Evolutionary conservation across 1,284 basidiomycete genomes (phyloP), one percentile per base, ranked within the genome.

Genomic region (Sporisorium reilianum): DNA sequence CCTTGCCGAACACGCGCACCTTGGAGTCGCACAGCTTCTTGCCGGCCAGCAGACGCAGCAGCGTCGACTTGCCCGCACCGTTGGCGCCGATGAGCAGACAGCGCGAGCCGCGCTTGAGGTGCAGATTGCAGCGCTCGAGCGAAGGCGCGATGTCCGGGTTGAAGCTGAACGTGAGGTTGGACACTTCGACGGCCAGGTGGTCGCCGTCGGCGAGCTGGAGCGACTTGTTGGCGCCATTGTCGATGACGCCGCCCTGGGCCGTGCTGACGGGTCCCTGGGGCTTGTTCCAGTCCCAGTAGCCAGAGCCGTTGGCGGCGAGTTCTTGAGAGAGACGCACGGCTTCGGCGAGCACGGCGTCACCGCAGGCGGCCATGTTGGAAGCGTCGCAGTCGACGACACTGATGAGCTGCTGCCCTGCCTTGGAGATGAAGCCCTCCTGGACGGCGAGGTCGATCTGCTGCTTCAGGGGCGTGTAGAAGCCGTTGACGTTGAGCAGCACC

Each of bases 31-130:
- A 77, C 28, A 84, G 67, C 38, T 82, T 74, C 86, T 97, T 99
- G 6, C 96, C 96, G 0, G 97, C 96, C 6, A 98, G 88, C 64
- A 99, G 92, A 78, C 97, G 92, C 18, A 99, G 88, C 18, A 99
- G 87, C 1, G 96, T 99, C 26, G 94, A 96, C 86, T 99, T 99
- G 23, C 96, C 96, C 51, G 94, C 93, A 91, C 83, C 83, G 50
- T 84, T 84, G n/a, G 83, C 82, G 30, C 83, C 83, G 53, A 84
- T 81, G 28, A 84, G 59, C 14, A 84, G 64, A 45, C 80, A 82
- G 23, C 83, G 68, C 5, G 80, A 73, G n/a, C 82, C 82, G 2
- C 70, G 66, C 22, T 62, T 62, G 16, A 84, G 74, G 26, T 55
- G 53, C 1, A 84, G 58, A 48, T 79, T 80, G 67, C 80, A 81